Base-by-base conservation (phyloP, 495 filamentous ascomycete species). In the Penicillium silybi region DNA sequence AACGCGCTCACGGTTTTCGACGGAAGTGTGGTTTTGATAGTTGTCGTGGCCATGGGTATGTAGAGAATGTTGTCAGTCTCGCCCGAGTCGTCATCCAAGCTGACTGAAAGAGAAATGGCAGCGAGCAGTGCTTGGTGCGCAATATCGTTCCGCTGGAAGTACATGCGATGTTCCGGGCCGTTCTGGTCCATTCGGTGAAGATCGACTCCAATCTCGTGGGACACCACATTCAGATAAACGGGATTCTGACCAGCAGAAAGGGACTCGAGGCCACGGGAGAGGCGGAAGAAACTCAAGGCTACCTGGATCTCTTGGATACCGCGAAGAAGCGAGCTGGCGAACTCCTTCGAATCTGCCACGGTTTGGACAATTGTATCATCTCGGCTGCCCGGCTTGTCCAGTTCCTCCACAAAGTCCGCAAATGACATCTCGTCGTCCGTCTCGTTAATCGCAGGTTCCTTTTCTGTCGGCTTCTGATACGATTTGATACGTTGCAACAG, bases 291-390 rank as follows among this genome's bases (percentile, higher is more conserved):
- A 69, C 93, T 95, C 66, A 97, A 78, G 6, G 93, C 93, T 61
- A 97, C 88, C 71, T 97, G 93, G 15, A 99, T 85, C 66, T 97
- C 93, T 64, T 96, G 92, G 40, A 99, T 88, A 34, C 93, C 93
- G 44, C 89, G 85, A 18, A 99, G 77, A 22, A 96, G 81, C 6
- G 92, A 96, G 64, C 87, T 89, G 34, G 90, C 80, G 57, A 99
- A 92, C 48, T 96, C 92, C 58, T 89, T 95, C 0, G 89, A 96
- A 59, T 97, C 92, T 11, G 90, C 91, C 3, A 97, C 88, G 0
- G 88, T 87, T 65, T 90, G 88, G 32, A 92, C 84, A 52, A 96
- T 79, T 38, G 81, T 80, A 44, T 89, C 82, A 61, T 93, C 84
- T 40, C 76, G 74, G 58, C 83, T 90, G 13, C 86, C 89, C 11